phyloP scores from a whole-genome alignment of 2,329 filamentous ascomycete genomes.

The Tolypocladium amazonense region DNA sequence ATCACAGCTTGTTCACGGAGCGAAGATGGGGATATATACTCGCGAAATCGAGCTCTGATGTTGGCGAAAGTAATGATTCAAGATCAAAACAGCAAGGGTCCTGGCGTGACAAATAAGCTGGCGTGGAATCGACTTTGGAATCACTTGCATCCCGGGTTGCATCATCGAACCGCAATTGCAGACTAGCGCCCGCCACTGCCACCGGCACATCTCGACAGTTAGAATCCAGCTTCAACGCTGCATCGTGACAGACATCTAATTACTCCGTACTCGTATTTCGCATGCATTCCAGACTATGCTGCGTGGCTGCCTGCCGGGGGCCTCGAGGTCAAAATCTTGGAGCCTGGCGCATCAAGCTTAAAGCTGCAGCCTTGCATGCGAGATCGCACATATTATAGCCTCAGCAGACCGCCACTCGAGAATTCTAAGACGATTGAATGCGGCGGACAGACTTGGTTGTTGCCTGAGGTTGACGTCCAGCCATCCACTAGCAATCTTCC shows the following conservation, averaged over 20 bases:
- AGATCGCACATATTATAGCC: background rate
- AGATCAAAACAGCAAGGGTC: background rate
- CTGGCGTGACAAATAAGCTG: background rate
- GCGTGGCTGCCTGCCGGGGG: background rate
- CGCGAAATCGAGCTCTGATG: background rate
- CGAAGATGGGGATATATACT: background rate
- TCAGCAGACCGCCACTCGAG: background rate
- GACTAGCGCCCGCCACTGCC: background rate
- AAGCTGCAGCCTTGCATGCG: background rate
- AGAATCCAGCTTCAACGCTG: background rate
- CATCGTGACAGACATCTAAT: background rate
- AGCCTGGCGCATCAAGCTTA: background rate
- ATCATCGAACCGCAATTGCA: background rate
- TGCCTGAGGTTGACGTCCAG: slow-evolving; percentile 4
- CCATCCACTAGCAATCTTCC: background rate
- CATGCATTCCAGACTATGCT: background rate
- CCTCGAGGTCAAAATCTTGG: background rate
- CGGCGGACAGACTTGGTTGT: slow-evolving; percentile 1
- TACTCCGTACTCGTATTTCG: background rate
- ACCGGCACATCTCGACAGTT: background rate
- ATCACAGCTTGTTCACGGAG: background rate
- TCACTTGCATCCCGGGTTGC: background rate
- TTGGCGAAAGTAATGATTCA: background rate
- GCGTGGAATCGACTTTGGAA: background rate
- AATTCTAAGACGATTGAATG: background rate